Evolutionary conservation across 441 rosid genomes (phyloP).

Genomic region (Mallotus japonicus): DNA sequence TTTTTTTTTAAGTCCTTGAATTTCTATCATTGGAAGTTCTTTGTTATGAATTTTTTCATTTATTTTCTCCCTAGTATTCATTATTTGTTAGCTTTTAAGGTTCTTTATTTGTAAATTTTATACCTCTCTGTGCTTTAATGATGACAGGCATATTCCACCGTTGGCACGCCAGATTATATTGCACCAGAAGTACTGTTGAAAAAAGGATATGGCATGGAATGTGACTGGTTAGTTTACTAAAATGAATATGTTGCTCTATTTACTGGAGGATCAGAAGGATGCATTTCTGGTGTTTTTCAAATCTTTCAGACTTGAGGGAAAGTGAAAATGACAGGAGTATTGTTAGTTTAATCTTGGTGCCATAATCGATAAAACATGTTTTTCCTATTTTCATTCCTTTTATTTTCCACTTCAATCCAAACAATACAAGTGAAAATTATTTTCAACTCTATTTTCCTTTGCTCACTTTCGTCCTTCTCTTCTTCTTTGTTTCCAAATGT

Average conservation of each 20-base stretch:
- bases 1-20: background rate
- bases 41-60: background rate
- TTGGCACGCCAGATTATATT: slow-evolving; percentile 96
- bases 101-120: slow-evolving; percentile 19
- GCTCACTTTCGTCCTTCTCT: background rate
- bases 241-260: slow-evolving; percentile 6
- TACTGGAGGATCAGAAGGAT: background rate
- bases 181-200: slow-evolving; percentile 94
- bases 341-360: background rate
- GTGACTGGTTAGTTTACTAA: slow-evolving; percentile 73
- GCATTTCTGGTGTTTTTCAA: background rate
- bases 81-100: background rate
- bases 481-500: background rate
- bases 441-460: background rate
- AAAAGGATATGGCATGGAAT: slow-evolving; percentile 97
- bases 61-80: background rate
- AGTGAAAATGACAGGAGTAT: background rate
- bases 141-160: slow-evolving; percentile 88
- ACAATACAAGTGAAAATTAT: background rate
- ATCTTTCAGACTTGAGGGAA: background rate
- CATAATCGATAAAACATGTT: background rate
- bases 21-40: background rate
- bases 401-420: background rate
- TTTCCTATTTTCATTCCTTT: background rate
- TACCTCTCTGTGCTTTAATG: slow-evolving; percentile 24